Evolutionary conservation across 1,284 basidiomycete genomes (phyloP).

Genomic region (Pyrrhoderma noxium): DNA sequence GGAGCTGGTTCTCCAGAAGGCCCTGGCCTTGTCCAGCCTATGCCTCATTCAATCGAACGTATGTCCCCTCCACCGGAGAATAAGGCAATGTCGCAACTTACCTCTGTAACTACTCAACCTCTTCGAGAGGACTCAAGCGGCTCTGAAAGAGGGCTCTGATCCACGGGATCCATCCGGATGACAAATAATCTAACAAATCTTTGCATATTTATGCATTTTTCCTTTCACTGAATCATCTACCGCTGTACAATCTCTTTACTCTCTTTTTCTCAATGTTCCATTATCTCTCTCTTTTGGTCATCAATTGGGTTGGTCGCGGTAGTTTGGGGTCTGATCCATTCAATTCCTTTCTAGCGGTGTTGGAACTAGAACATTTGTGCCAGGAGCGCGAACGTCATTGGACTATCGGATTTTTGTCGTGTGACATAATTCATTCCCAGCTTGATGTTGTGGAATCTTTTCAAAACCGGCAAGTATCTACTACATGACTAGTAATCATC

Average conservation of each 20-base stretch:
- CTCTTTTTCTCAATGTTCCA: slow-evolving; percentile 4
- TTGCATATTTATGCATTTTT: slow-evolving; percentile 15
- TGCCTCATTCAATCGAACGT: slow-evolving; percentile 39
- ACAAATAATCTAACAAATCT: not conserved
- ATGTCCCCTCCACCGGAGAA: slow-evolving; percentile 57
- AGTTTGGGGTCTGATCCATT: slow-evolving; percentile 1
- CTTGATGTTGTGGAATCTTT: slow-evolving; percentile 38
- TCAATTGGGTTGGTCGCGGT: not conserved
- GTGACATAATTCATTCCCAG: slow-evolving; percentile 29
- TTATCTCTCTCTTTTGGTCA: not conserved
- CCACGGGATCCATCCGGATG: not conserved
- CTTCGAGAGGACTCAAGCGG: slow-evolving; percentile 24
- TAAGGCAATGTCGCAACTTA: slow-evolving; percentile 24
- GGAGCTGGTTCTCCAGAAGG: slow-evolving; percentile 19
- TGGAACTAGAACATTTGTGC: not conserved
- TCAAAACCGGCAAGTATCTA: too few species aligned
- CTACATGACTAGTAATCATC: too few species aligned
- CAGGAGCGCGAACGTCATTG: slow-evolving; percentile 23
- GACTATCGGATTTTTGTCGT: too few species aligned
- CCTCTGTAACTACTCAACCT: slow-evolving; percentile 46
- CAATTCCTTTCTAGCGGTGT: not conserved
- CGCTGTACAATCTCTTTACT: slow-evolving; percentile 3
- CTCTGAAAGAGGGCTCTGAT: slow-evolving; percentile 12
- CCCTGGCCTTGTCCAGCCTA: slow-evolving; percentile 43
- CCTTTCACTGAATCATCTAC: slow-evolving; percentile 1